These are phyloP conservation scores for Choanephora cucurbitarum DNA, from an alignment of 371 early-diverging fungal species.

Conservation along the genomic window DNA sequence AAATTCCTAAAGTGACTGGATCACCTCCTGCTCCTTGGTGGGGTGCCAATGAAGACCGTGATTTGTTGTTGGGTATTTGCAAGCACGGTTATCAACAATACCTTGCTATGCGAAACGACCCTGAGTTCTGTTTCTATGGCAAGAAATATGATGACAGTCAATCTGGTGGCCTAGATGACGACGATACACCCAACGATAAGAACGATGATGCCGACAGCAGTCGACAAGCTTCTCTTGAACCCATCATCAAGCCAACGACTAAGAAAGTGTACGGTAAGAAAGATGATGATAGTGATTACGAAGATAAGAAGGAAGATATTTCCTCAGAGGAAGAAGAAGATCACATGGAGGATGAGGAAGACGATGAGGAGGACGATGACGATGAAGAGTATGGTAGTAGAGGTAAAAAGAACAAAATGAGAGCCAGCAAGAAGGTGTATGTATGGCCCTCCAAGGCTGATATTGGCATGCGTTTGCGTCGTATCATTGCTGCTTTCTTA, in stretches of 20 bases:
- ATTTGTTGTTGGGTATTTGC: constrained; percentile 74
- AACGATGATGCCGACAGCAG: constrained; percentile 27
- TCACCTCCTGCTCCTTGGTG: constrained; percentile 75
- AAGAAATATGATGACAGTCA: constrained; percentile 49
- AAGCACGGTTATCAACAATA: constrained; percentile 81
- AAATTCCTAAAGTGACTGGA: constrained; percentile 59
- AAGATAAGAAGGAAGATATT: constrained; percentile 16
- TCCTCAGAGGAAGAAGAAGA: constrained; percentile 19
- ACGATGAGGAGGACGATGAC: constrained; percentile 35
- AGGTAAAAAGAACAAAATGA: constrained; percentile 20
- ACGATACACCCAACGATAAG: constrained; percentile 24
- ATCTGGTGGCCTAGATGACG: constrained; percentile 40
- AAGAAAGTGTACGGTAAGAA: constrained; percentile 8
- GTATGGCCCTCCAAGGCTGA: constrained; percentile 71
- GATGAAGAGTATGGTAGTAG: constrained; percentile 9
- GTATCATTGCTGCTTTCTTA: constrained; percentile 65
- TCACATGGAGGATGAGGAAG: constrained; percentile 35
- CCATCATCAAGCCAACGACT: background rate
- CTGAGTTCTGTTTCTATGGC: constrained; percentile 65
- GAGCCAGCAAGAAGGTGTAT: constrained; percentile 29
- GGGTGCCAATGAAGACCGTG: constrained; percentile 74
- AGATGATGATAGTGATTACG: constrained; percentile 22
- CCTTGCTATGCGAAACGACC: constrained; percentile 63
- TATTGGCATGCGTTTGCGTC: constrained; percentile 70
- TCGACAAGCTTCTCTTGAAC: constrained; percentile 15